These are phyloP conservation scores for Aspergillus intermedius DNA, from an alignment of 2,329 filamentous ascomycete genomes.

Conservation along the genomic window DNA sequence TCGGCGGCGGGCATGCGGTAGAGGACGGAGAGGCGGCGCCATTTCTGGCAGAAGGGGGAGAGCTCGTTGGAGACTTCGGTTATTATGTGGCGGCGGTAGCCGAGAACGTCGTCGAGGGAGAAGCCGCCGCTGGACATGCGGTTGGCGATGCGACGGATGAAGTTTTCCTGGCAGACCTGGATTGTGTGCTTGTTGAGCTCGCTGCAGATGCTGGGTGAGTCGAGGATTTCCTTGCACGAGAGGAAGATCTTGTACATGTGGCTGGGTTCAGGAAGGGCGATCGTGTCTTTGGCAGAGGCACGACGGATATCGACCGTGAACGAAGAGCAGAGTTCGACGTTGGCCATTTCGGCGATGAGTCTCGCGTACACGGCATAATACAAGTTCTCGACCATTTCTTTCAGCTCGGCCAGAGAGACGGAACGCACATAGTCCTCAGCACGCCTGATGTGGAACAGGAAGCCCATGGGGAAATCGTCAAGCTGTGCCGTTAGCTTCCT, in stretches of 20 bases:
- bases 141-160: slow-evolving; percentile 19
- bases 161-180: slow-evolving; percentile 22
- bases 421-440: slow-evolving; percentile 24
- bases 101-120: slow-evolving; percentile 19
- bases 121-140: slow-evolving; percentile 10
- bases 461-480: slow-evolving; percentile 21
- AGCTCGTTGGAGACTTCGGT: slow-evolving; percentile 15
- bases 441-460: slow-evolving; percentile 25
- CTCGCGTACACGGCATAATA: slow-evolving; percentile 33
- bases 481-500: slow-evolving; percentile 17
- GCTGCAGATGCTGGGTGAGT: slow-evolving; percentile 21
- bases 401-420: slow-evolving; percentile 22
- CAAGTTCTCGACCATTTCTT: slow-evolving; percentile 29
- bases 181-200: slow-evolving; percentile 21
- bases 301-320: slow-evolving; percentile 21
- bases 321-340: slow-evolving; percentile 28
- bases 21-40: slow-evolving; percentile 23
- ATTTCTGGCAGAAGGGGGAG: slow-evolving; percentile 22
- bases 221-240: slow-evolving; percentile 27
- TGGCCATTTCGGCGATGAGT: slow-evolving; percentile 31
- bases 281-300: slow-evolving; percentile 8
- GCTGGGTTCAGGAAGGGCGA: slow-evolving; percentile 26
- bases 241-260: slow-evolving; percentile 30
- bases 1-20: slow-evolving; percentile 24
- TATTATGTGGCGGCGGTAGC: slow-evolving; percentile 24